Evolutionary conservation across 768 basidiomycete species (phyloP).

Genomic region (Chalciporus pseudorubinellus): DNA sequence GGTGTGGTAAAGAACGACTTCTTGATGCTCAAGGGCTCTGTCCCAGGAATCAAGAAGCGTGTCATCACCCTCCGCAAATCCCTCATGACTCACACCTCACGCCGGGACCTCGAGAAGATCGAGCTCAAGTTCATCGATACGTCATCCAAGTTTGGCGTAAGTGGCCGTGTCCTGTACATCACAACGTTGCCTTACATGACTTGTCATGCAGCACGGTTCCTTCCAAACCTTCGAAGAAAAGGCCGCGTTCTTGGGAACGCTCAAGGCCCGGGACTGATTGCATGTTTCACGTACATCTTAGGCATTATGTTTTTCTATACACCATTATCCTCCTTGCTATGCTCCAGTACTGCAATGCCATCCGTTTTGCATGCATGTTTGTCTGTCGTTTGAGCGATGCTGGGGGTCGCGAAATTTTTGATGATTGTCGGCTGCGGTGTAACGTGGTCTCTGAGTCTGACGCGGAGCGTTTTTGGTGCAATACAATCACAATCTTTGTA

Average conservation of each 20-base stretch:
- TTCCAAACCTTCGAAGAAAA: constrained; percentile 99
- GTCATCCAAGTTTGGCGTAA: constrained; percentile 93
- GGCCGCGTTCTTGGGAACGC: constrained; percentile 87
- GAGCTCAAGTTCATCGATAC: constrained; percentile 99
- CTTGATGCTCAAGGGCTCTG: constrained; percentile 93
- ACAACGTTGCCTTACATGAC: background rate
- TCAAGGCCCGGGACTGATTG: constrained; percentile 76
- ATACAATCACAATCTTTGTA: constrained; percentile 9
- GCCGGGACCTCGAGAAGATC: constrained; percentile 96
- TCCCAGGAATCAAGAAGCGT: constrained; percentile 97
- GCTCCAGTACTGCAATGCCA: constrained; percentile 35
- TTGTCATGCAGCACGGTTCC: constrained; percentile 69
- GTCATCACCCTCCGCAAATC: constrained; percentile 97
- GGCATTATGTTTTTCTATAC: constrained; percentile 37
- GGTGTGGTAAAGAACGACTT: constrained; percentile 99
- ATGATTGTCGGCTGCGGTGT: background rate
- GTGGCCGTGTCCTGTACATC: constrained; percentile 27
- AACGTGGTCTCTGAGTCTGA: background rate
- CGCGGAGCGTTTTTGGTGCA: background rate
- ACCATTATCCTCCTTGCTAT: constrained; percentile 40
- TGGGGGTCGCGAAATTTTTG: background rate
- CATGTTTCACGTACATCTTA: constrained; percentile 38
- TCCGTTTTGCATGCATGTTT: constrained; percentile 10
- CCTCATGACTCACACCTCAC: constrained; percentile 93
- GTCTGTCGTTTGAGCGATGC: background rate